Conservation (phyloP, 2,329 filamentous ascomycete genomes). For the Penicillium frequentans region DNA sequence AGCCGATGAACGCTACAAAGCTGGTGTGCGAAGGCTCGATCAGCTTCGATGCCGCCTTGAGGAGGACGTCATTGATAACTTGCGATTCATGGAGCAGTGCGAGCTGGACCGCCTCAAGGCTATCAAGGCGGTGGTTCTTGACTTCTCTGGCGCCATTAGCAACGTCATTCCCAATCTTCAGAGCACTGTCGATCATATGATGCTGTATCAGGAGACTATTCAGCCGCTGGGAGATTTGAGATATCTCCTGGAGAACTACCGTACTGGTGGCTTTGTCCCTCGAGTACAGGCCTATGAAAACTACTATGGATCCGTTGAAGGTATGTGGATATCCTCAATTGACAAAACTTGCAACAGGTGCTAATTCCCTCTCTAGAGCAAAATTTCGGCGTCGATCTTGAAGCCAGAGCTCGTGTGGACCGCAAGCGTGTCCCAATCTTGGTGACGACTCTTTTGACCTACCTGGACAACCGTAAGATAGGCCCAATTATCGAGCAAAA, state of each 20-base stretch:
- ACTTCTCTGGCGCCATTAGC: constrained; percentile 95
- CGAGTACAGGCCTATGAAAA: constrained; percentile 95
- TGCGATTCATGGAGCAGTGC: constrained; percentile 95
- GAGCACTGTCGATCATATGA: constrained; percentile 96
- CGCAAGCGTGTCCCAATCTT: constrained; percentile 92
- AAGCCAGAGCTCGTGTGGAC: constrained; percentile 87
- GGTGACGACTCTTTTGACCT: constrained; percentile 89
- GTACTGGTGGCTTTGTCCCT: constrained; percentile 88
- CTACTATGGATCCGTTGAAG: constrained; percentile 96
- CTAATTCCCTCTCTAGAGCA: constrained; percentile 60
- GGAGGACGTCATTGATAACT: constrained; percentile 86
- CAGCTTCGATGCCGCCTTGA: constrained; percentile 91
- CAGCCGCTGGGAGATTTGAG: constrained; percentile 86
- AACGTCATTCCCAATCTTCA: constrained; percentile 97
- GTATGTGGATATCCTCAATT: constrained; percentile 33
- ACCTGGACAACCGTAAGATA: constrained; percentile 74
- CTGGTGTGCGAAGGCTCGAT: constrained; percentile 80
- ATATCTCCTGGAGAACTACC: constrained; percentile 94
- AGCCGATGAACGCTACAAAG: constrained; percentile 91
- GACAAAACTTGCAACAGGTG: background rate
- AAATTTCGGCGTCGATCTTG: constrained; percentile 97
- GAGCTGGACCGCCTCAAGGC: constrained; percentile 95
- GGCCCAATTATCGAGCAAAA: background rate
- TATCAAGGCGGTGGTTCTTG: constrained; percentile 95
- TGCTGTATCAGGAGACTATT: constrained; percentile 98